A percentile compares a stretch with the other conserved stretches of the same genome.
Conservation (phyloP, 805 yeast genomes). For the Cyberlindnera japonica region DNA sequence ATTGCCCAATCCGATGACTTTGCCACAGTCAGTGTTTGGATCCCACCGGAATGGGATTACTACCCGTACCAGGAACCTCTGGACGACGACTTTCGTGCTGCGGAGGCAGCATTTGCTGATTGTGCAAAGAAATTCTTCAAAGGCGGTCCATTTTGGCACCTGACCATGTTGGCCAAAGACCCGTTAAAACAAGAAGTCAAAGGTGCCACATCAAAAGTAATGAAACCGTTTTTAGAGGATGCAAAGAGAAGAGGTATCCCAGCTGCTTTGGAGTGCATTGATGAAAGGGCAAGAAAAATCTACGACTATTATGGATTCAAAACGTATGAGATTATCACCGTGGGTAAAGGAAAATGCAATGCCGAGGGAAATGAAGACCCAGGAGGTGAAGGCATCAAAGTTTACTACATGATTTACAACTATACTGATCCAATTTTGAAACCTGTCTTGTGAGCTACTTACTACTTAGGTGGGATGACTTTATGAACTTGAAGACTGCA, state of each 20-base stretch:
- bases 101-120: slow-evolving; percentile 8
- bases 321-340: slow-evolving; percentile 9
- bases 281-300: slow-evolving; percentile 17
- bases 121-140: slow-evolving; percentile 12
- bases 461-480: not conserved
- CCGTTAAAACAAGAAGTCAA: slow-evolving; percentile 5
- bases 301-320: slow-evolving; percentile 22
- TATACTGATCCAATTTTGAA: slow-evolving; percentile 1
- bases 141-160: slow-evolving; percentile 18
- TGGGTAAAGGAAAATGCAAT: slow-evolving; percentile 15
- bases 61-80: slow-evolving; percentile 11
- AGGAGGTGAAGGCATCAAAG: slow-evolving; percentile 9
- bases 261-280: slow-evolving; percentile 20
- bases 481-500: not conserved
- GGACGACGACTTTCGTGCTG: slow-evolving; percentile 7
- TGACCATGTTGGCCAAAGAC: slow-evolving; percentile 17
- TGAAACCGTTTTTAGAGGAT: slow-evolving; percentile 21
- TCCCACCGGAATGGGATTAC: slow-evolving; percentile 20
- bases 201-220: slow-evolving; percentile 18
- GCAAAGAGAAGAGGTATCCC: slow-evolving; percentile 16
- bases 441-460: not conserved
- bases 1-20: slow-evolving; percentile 15
- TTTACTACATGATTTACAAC: slow-evolving; percentile 4
- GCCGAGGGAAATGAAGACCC: slow-evolving; percentile 13
- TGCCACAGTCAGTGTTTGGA: slow-evolving; percentile 21